Conservation (phyloP, 257 asterid species). For the Asclepias syriaca region DNA sequence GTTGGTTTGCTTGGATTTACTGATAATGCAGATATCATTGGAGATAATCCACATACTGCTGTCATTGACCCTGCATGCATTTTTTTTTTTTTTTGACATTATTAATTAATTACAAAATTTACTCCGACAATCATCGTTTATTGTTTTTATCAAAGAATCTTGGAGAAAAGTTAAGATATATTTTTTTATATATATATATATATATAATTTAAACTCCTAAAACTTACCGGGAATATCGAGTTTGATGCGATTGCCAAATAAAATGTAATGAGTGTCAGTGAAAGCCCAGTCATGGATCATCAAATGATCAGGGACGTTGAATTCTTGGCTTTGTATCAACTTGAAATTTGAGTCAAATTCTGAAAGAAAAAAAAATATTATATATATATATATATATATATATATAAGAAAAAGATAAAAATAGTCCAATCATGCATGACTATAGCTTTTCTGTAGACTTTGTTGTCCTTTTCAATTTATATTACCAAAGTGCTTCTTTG, state of each 20-base stretch:
- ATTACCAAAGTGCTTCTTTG: not conserved
- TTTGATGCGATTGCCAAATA: slow-evolving; percentile 91
- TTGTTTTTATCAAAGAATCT: no score
- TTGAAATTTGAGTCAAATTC: slow-evolving; percentile 74
- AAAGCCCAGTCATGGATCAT: slow-evolving; percentile 99
- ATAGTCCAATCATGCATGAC: not conserved
- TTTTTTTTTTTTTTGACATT: no score
- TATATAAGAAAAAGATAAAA: no score
- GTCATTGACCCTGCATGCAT: slow-evolving; percentile 66
- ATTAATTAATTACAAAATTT: no score
- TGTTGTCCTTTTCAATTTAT: not conserved
- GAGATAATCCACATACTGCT: slow-evolving; percentile 88
- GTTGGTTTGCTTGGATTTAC: slow-evolving; percentile 84
- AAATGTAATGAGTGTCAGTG: slow-evolving; percentile 73
- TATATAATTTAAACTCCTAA: no score
- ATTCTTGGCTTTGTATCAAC: slow-evolving; percentile 69
- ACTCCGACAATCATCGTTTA: not conserved
- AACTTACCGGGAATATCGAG: slow-evolving; percentile 66
- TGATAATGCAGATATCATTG: slow-evolving; percentile 87
- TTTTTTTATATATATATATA: no score
- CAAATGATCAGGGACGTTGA: slow-evolving; percentile 74
- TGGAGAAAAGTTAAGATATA: no score
- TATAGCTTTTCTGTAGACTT: not conserved
- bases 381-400: not conserved
- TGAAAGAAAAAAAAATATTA: slow-evolving; percentile 24